A percentile compares a stretch with the other conserved stretches of the same genome.
phyloP scores from a whole-genome alignment of 2,329 filamentous ascomycete species.

The Colletotrichum chrysophilum region DNA sequence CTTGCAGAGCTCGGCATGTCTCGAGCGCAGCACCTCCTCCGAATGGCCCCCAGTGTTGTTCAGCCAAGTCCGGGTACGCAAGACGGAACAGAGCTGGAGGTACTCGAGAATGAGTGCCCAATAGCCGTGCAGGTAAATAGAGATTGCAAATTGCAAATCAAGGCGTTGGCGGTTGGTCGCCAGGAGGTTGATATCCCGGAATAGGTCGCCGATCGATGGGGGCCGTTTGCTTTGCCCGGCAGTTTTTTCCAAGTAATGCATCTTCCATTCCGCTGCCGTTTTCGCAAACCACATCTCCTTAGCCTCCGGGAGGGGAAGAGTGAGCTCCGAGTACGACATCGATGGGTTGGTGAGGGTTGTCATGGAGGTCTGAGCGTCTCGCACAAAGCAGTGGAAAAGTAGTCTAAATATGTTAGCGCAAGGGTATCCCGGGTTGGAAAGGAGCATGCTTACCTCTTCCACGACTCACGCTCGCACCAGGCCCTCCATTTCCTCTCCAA shows the following conservation, averaged over 20 bases:
- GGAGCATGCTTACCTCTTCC: slow-evolving; percentile 56
- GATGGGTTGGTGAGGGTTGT: slow-evolving; percentile 67
- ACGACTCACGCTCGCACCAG: slow-evolving; percentile 70
- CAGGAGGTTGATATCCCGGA: slow-evolving; percentile 61
- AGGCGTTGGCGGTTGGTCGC: slow-evolving; percentile 53
- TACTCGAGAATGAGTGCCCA: slow-evolving; percentile 73
- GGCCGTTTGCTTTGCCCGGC: slow-evolving; percentile 43
- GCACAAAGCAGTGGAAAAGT: slow-evolving; percentile 67
- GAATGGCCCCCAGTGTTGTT: slow-evolving; percentile 42
- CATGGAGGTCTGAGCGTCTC: slow-evolving; percentile 72
- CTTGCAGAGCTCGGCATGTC: slow-evolving; percentile 68
- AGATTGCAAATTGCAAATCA: slow-evolving; percentile 61
- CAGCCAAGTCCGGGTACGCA: slow-evolving; percentile 52
- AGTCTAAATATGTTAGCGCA: slow-evolving; percentile 44
- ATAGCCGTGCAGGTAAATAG: slow-evolving; percentile 68
- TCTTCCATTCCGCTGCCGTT: slow-evolving; percentile 69
- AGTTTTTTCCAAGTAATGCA: slow-evolving; percentile 53
- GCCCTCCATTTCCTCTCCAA: slow-evolving; percentile 69
- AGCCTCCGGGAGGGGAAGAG: slow-evolving; percentile 67
- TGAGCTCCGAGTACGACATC: slow-evolving; percentile 73
- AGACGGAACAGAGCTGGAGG: slow-evolving; percentile 61
- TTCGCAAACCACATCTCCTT: slow-evolving; percentile 70
- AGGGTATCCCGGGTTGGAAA: slow-evolving; percentile 4
- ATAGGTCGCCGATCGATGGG: slow-evolving; percentile 59
- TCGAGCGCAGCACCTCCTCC: slow-evolving; percentile 54